A percentile compares a stretch with the other conserved stretches of the same genome.
These are phyloP conservation scores for Rhododendron vialii DNA, from an alignment of 148 eudicot species.

Conservation along the genomic window DNA sequence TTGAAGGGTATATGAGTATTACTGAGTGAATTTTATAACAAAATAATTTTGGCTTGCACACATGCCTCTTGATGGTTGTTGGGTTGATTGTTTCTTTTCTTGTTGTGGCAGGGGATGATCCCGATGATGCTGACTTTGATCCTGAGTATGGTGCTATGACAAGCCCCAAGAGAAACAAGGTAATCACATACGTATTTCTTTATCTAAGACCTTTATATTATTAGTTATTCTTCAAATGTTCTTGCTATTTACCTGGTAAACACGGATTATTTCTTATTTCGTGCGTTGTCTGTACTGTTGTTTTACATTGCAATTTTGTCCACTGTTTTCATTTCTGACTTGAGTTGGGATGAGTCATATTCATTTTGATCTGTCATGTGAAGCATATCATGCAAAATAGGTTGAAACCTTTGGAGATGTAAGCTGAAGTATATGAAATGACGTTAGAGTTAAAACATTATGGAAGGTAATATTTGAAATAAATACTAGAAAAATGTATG, in stretches of 20 bases:
- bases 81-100: slow-evolving; percentile 10
- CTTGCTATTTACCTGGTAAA: not conserved
- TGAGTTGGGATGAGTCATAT: not conserved
- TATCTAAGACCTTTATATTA: not conserved
- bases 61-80: not conserved
- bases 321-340: no score
- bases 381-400: not conserved
- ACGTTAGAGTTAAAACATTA: not conserved
- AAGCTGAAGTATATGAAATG: not conserved
- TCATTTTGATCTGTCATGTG: not conserved
- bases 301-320: not conserved
- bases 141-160: slow-evolving; percentile 59
- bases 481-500: not conserved
- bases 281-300: not conserved
- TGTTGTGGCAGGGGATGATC: slow-evolving; percentile 75
- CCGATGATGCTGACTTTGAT: slow-evolving; percentile 92
- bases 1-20: not conserved
- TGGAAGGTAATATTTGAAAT: not conserved
- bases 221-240: not conserved
- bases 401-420: not conserved
- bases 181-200: slow-evolving; percentile 9
- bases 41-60: not conserved
- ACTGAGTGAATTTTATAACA: not conserved
- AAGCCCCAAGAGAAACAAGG: slow-evolving; percentile 45
- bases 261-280: not conserved